Conservation (phyloP, 805 yeast species). For the Schwanniomyces yamadae region DNA sequence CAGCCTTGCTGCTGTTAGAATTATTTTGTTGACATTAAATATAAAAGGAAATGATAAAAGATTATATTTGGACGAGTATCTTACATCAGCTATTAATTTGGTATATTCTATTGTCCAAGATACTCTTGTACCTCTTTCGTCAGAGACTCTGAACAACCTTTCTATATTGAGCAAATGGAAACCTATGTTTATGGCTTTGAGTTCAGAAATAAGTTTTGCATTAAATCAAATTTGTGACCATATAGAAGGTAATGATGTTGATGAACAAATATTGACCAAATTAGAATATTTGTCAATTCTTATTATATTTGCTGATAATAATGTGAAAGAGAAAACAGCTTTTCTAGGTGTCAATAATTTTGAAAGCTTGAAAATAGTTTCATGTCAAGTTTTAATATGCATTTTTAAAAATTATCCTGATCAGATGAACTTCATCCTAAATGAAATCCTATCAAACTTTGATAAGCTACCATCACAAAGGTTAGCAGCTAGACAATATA, state of each 20-base stretch:
- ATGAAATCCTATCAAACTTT: constrained; percentile 55
- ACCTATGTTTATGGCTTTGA: constrained; percentile 9
- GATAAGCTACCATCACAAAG: constrained; percentile 50
- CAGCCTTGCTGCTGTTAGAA: constrained; percentile 31
- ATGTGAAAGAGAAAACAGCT: constrained; percentile 19
- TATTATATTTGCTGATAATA: constrained; percentile 40
- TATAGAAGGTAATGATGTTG: constrained; percentile 13
- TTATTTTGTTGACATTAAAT: constrained; percentile 28
- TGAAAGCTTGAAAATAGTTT: constrained; percentile 25
- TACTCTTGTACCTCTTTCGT: constrained; percentile 17
- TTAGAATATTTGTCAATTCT: constrained; percentile 52
- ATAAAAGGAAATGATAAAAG: constrained; percentile 41
- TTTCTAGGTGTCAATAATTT: constrained; percentile 17
- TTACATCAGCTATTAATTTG: constrained; percentile 41
- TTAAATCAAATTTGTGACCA: constrained; percentile 10
- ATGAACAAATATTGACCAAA: constrained; percentile 56
- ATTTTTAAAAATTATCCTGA: constrained; percentile 43
- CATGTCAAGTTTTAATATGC: constrained; percentile 22
- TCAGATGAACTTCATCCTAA: constrained; percentile 61
- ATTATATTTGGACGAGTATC: constrained; percentile 45
- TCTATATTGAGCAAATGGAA: constrained; percentile 7
- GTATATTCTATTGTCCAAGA: constrained; percentile 33
- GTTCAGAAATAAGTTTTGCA: constrained; percentile 12
- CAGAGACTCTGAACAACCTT: background rate
- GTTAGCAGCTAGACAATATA: constrained; percentile 40